Evolutionary conservation across 2,329 filamentous ascomycete genomes (phyloP).

Genomic region (Rhynchosporium secalis): DNA sequence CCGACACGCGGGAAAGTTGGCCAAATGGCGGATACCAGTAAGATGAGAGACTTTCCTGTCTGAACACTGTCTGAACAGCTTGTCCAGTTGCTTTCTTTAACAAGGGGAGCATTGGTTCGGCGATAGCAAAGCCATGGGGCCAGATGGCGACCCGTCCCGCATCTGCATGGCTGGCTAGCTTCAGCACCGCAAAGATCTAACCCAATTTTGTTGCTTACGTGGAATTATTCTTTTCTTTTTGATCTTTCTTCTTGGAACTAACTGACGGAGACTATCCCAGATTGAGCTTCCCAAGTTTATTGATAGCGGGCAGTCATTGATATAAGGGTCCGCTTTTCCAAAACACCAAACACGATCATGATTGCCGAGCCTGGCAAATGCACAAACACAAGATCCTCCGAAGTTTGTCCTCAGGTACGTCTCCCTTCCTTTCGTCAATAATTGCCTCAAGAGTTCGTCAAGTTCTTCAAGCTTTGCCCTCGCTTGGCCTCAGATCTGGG

Average conservation of each 20-base stretch:
- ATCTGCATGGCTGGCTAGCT: slow-evolving; percentile 35
- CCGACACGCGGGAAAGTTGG: too few relatives aligned
- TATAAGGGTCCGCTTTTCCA: background rate
- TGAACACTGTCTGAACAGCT: too few relatives aligned
- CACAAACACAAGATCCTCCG: background rate
- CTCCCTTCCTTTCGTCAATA: background rate
- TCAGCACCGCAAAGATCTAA: too few relatives aligned
- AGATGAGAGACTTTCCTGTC: too few relatives aligned
- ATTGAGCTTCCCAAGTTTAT: slow-evolving; percentile 2
- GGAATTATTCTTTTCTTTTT: too few relatives aligned
- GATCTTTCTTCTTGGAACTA: too few relatives aligned
- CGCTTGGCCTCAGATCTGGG: slow-evolving; percentile 10
- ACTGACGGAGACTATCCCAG: background rate
- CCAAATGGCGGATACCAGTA: too few relatives aligned
- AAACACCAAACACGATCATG: background rate
- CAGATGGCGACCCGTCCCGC: slow-evolving; percentile 20
- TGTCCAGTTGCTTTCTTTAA: too few relatives aligned
- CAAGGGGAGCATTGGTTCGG: too few relatives aligned
- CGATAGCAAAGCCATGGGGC: too few relatives aligned
- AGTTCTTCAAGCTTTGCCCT: background rate
- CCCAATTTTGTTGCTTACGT: too few relatives aligned
- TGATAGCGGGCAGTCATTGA: slow-evolving; percentile 11
- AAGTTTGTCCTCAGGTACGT: background rate
- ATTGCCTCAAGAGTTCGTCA: background rate
- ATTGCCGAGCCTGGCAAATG: background rate